Evolutionary conservation across 164 flowering plant species (phyloP), one percentile per base, ranked within the genome.

Genomic region (Vitis cinerea): DNA sequence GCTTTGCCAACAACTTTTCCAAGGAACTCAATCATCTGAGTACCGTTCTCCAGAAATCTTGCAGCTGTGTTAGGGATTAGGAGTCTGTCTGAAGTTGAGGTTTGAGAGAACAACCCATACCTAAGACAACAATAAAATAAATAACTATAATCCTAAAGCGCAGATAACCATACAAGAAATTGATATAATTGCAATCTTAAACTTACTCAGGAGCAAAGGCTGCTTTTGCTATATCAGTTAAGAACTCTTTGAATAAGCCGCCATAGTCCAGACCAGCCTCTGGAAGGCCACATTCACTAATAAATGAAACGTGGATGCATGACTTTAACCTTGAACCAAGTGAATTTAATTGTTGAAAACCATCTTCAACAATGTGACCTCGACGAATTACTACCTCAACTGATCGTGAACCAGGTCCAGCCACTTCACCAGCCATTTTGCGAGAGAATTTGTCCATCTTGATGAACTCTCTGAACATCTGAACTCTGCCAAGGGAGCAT

Each of bases 241-340:
- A 79, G 74, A 96, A 93, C 82, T 96, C 99, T 69, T 96, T 96
- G 59, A 93, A 91, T 67, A 96, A 75, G 17, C 99, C 98, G 79
- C 99, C 99, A 86, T 91, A 93, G 81, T 96, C 99, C 57, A 93
- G 87, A 50, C 99, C 99, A 82, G 97, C 99, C 83, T 96, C 99
- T 14, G 93, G 97, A 75, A 96, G 92, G 74, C 99, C 99, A 83
- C 82, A 85, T 79, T 92, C 99, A 83, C 92, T 91, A 51, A 96
- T 93, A 90, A 93, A 96, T 62, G 99, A 93, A 64, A 96, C 97
- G 74, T 93, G 94, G 66, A 96, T 89, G 19, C 81, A 76, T 64
- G 95, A 90, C 79, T 92, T 96, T 66, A 96, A 73, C 77, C 80
- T 87, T 74, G 98, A 75, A 23, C 99, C 97, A 62, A 96, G 87